Evolutionary conservation across 2,329 filamentous ascomycete genomes (phyloP), one percentile per base, ranked within the genome.

Genomic region (Trichophyton rubrum): DNA sequence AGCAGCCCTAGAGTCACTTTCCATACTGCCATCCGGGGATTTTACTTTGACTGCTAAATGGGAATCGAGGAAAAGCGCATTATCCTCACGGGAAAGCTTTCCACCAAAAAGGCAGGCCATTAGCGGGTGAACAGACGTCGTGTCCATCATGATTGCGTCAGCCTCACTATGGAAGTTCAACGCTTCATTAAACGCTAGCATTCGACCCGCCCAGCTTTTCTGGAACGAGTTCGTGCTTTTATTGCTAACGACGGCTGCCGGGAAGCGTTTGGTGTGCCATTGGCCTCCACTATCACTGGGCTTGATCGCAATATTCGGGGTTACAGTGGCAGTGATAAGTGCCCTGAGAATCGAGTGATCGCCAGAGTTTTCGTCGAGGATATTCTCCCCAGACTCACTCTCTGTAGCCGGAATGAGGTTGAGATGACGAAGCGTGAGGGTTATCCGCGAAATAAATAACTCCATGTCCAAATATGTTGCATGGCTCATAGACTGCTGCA

Each of bases 281-380:
- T 33, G 55, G 27, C 20, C n/a, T 2, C 58, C 43, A 11, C 63
- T 45, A 30, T 64, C 63, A 20, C 60, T 41, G 20, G 51, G 60
- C 7, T 62, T 61, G 43, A 73, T 67, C 2, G 73, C 78, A 27
- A 81, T 55, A 58, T 80, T 79, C 2, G 77, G 76, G 60, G 75
- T 73, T 22, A 75, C 65, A 9, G 77, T 77, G 17, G 77, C 74
- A 11, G 77, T 62, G 3, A 76, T 64, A n/a, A 82, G 68, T 13
- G 76, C 74, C 61, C 78, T 79, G 59, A 81, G 70, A 27, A 82
- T 69, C 0, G 70, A 66, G 0, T 68, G 60, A 43, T 75, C 75
- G 38, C 70, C 61, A 2, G 78, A 77, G 65, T 80, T 78, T 30
- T 68, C 64, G 61, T 82, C 81, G 35, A 79, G 65, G 3, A 60